Conservation (phyloP, 768 basidiomycete species). For the Tulasnella calospora region DNA sequence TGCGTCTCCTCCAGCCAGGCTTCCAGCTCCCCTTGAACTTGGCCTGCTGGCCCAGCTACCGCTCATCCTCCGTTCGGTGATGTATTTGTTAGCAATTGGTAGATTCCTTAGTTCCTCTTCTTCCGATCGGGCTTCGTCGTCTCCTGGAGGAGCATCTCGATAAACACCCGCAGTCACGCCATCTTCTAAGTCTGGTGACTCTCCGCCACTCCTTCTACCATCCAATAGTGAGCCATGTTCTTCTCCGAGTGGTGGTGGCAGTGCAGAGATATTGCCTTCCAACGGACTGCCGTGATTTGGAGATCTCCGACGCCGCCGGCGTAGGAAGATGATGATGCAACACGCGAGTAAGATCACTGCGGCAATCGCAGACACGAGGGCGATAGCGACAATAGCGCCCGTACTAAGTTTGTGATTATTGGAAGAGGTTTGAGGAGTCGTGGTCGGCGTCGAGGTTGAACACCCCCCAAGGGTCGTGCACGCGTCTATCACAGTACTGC, state of each 20-base stretch:
- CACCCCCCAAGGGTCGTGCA: neutral
- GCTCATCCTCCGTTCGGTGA: neutral
- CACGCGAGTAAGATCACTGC: neutral
- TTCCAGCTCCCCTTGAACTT: neutral
- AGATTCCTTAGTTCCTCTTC: neutral
- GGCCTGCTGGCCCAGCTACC: neutral
- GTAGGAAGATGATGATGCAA: neutral
- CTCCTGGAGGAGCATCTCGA: neutral
- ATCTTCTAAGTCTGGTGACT: conserved; percentile 10
- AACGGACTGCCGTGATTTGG: neutral
- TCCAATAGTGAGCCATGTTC: conserved; percentile 14
- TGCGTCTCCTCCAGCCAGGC: neutral
- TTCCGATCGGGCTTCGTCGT: neutral
- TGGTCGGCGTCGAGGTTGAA: neutral
- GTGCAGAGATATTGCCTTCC: neutral
- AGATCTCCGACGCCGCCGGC: conserved; percentile 17
- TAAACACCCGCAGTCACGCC: neutral
- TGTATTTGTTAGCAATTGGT: conserved; percentile 13
- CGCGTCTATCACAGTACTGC: neutral
- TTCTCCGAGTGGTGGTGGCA: conserved; percentile 6
- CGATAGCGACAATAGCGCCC: conserved; percentile 19
- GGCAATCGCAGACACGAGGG: neutral
- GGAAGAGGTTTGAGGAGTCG: neutral
- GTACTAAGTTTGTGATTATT: neutral
- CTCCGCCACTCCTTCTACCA: conserved; percentile 12